phyloP scores from a whole-genome alignment of 306 rosid species.

The Quercus cerris region DNA sequence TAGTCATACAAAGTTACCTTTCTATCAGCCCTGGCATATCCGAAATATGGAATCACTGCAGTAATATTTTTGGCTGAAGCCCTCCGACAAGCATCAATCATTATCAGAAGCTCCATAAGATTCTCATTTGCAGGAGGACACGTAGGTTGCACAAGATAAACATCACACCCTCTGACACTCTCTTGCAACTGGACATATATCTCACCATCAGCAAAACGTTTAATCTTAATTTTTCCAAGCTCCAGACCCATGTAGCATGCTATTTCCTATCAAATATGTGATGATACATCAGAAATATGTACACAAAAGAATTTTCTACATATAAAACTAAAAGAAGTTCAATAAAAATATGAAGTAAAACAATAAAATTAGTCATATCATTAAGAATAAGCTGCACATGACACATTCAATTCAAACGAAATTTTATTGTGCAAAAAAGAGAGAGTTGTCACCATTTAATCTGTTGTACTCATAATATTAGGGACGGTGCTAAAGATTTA shows the following conservation, averaged over 20 bases:
- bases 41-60: conserved; percentile 93
- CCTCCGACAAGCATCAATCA: conserved; percentile 95
- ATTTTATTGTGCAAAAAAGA: too few relatives aligned
- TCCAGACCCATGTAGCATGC: conserved; percentile 94
- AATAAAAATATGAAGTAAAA: neutral
- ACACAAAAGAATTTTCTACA: neutral
- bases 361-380: neutral
- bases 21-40: conserved; percentile 98
- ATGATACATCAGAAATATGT: conserved; percentile 4
- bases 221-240: conserved; percentile 81
- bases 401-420: too few relatives aligned
- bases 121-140: conserved; percentile 97
- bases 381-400: neutral
- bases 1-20: conserved; percentile 43
- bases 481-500: rapidly evolving
- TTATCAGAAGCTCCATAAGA: conserved; percentile 90
- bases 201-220: conserved; percentile 97
- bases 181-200: conserved; percentile 96
- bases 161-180: conserved; percentile 96
- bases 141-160: conserved; percentile 92
- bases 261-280: conserved; percentile 56
- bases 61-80: conserved; percentile 94
- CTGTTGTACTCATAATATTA: too few relatives aligned
- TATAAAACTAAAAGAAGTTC: neutral
- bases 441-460: too few relatives aligned